Evolutionary conservation across 371 early-diverging fungal species (phyloP).

Genomic region (Apophysomyces variabilis): DNA sequence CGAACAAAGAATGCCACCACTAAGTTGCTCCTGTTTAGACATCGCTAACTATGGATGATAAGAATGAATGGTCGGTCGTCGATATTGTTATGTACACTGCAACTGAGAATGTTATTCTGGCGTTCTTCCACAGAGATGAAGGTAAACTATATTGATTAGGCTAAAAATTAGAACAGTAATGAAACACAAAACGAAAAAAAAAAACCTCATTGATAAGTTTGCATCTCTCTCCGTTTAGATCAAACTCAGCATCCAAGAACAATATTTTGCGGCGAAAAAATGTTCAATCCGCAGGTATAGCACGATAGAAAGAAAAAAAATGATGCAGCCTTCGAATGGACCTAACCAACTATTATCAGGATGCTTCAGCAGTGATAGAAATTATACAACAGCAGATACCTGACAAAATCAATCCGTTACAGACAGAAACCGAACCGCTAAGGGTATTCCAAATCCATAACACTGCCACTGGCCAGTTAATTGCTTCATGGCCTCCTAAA

Average conservation of each 20-base stretch:
- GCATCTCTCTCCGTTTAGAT: not conserved
- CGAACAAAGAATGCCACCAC: no score
- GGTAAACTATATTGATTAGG: conserved; percentile 17
- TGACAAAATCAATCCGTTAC: not conserved
- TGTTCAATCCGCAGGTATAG: conserved; percentile 4
- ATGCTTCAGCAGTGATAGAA: not conserved
- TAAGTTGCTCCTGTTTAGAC: not conserved
- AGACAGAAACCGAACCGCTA: not conserved
- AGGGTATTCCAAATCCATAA: conserved; percentile 18
- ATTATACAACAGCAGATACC: not conserved
- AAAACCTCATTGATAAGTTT: not conserved
- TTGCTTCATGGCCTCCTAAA: conserved; percentile 17
- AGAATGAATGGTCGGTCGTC: conserved; percentile 52
- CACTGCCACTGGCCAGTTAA: conserved; percentile 2
- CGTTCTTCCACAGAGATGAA: conserved; percentile 50
- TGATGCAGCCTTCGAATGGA: not conserved
- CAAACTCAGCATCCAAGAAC: not conserved
- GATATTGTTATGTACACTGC: conserved; percentile 62
- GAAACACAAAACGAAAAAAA: not conserved
- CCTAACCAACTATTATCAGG: conserved; percentile 1
- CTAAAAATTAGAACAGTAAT: no score
- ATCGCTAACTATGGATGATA: not conserved
- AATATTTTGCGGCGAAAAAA: conserved; percentile 1
- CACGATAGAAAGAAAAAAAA: not conserved
- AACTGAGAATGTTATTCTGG: conserved; percentile 55